A percentile compares a stretch with the other conserved stretches of the same genome.
phyloP scores from a whole-genome alignment of 2,329 filamentous ascomycete genomes.

The Plectosphaerella cucumerina region DNA sequence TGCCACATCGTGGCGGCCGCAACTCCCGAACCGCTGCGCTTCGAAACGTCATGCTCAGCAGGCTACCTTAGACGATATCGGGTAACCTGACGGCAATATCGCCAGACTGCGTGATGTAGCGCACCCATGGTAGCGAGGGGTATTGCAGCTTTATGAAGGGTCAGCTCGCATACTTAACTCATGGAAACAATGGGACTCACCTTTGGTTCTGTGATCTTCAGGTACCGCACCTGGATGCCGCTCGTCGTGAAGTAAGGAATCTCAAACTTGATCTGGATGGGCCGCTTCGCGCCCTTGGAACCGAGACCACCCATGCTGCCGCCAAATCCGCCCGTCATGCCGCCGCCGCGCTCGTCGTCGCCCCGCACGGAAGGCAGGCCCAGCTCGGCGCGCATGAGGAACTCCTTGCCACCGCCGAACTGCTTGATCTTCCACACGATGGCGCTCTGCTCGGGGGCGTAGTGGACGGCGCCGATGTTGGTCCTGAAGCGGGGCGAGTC shows the following conservation, averaged over 20 bases:
- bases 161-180: conserved; percentile 7
- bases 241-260: conserved; percentile 99
- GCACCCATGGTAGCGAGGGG: conserved; percentile 92
- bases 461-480: conserved; percentile 95
- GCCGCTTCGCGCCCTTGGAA: conserved; percentile 85
- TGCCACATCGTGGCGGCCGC: too few species aligned
- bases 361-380: conserved; percentile 91
- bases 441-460: conserved; percentile 92
- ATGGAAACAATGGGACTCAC: conserved; percentile 45
- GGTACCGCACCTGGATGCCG: conserved; percentile 94
- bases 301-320: conserved; percentile 92
- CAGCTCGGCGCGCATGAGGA: conserved; percentile 95
- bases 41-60: not conserved
- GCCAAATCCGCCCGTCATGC: conserved; percentile 96
- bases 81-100: conserved; percentile 93
- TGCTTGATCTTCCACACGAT: conserved; percentile 99
- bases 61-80: conserved; percentile 65
- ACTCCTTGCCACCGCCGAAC: conserved; percentile 97
- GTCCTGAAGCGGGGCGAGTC: conserved; percentile 95
- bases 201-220: conserved; percentile 99
- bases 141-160: conserved; percentile 75
- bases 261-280: conserved; percentile 99
- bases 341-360: conserved; percentile 91
- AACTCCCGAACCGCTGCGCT: not conserved
- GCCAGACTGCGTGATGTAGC: conserved; percentile 97